phyloP scores from a whole-genome alignment of 2,329 filamentous ascomycete species.

The Cryphonectria carpinicola region DNA sequence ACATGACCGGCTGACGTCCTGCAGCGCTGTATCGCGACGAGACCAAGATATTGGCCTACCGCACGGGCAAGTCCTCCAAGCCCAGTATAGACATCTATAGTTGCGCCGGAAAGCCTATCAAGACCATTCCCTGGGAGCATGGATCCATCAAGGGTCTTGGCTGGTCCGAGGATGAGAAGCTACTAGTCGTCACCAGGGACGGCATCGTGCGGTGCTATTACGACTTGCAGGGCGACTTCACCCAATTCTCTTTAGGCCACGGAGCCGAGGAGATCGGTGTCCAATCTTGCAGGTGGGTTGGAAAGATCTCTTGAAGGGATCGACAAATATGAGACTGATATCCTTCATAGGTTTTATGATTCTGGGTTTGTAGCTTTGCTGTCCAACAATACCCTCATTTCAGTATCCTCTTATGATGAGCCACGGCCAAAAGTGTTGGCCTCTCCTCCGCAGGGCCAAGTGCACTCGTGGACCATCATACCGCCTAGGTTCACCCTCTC shows the following conservation, averaged over 20 bases:
- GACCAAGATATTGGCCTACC: slow-evolving; percentile 78
- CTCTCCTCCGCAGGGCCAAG: slow-evolving; percentile 72
- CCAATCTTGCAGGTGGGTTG: slow-evolving; percentile 68
- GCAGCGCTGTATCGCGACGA: slow-evolving; percentile 88
- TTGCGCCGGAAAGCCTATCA: slow-evolving; percentile 85
- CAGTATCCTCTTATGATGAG: slow-evolving; percentile 88
- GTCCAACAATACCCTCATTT: slow-evolving; percentile 82
- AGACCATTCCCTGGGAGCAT: slow-evolving; percentile 88
- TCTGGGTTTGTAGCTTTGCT: slow-evolving; percentile 92
- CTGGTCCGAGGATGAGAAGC: slow-evolving; percentile 94
- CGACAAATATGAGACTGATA: not conserved
- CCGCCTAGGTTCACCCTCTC: slow-evolving; percentile 88
- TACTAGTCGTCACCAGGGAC: slow-evolving; percentile 86
- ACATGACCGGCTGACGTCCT: slow-evolving; percentile 34
- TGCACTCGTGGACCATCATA: slow-evolving; percentile 88
- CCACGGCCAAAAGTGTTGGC: slow-evolving; percentile 85
- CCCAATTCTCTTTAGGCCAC: slow-evolving; percentile 88
- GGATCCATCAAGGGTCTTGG: slow-evolving; percentile 85
- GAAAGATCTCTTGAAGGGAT: not conserved
- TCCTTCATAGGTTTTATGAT: slow-evolving; percentile 70
- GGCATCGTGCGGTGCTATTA: slow-evolving; percentile 89
- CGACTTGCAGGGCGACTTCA: slow-evolving; percentile 92
- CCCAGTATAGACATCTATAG: slow-evolving; percentile 94
- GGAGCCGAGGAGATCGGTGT: slow-evolving; percentile 89
- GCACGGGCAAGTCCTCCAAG: slow-evolving; percentile 72